These are phyloP conservation scores for Podospora bellae-mahoneyi DNA, from an alignment of 495 filamentous ascomycete species.

Conservation along the genomic window DNA sequence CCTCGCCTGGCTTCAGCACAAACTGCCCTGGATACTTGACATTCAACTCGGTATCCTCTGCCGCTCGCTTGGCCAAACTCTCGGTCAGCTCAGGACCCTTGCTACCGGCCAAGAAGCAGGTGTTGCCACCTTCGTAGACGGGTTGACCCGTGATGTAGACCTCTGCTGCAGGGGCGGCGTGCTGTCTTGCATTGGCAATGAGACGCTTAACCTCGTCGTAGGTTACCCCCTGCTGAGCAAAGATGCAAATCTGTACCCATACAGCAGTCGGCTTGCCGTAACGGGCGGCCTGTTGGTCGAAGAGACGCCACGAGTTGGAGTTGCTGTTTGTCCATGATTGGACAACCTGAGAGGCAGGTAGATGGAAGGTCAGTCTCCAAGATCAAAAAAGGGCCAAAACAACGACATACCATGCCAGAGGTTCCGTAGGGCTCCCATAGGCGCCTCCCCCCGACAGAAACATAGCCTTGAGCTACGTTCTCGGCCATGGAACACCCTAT, in stretches of 20 bases:
- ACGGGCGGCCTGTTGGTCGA: slow-evolving; percentile 25
- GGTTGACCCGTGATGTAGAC: slow-evolving; percentile 34
- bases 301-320: slow-evolving; percentile 23
- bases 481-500: slow-evolving; percentile 37
- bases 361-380: not conserved
- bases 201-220: slow-evolving; percentile 32
- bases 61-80: slow-evolving; percentile 28
- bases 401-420: slow-evolving; percentile 19
- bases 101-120: slow-evolving; percentile 28
- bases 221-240: slow-evolving; percentile 26
- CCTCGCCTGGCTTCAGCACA: slow-evolving; percentile 27
- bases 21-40: slow-evolving; percentile 30
- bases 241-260: slow-evolving; percentile 32
- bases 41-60: slow-evolving; percentile 20
- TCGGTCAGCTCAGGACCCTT: slow-evolving; percentile 26
- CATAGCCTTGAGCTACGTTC: slow-evolving; percentile 34
- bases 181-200: slow-evolving; percentile 29
- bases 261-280: slow-evolving; percentile 26
- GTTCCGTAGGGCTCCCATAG: slow-evolving; percentile 35
- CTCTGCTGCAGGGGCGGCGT: slow-evolving; percentile 28
- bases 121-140: slow-evolving; percentile 25
- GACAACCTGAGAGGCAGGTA: slow-evolving; percentile 7
- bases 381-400: too few relatives aligned
- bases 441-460: slow-evolving; percentile 22
- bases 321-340: slow-evolving; percentile 30